These are phyloP conservation scores for Ophiostoma perfectum DNA, from an alignment of 2,329 filamentous ascomycete species.

Conservation along the genomic window DNA sequence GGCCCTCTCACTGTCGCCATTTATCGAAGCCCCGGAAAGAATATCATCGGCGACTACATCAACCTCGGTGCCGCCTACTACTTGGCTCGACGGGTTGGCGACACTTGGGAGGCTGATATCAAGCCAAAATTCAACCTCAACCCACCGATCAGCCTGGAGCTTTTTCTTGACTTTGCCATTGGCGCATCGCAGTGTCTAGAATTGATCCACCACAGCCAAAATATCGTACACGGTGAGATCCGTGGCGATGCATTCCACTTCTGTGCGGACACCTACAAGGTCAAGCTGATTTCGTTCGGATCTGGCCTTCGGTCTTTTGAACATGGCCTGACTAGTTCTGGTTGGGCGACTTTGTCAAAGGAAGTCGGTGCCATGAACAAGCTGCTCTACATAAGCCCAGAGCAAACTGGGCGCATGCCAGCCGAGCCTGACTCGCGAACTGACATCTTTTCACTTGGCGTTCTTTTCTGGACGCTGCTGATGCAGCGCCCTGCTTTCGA, in stretches of 20 bases:
- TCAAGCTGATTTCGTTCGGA: conserved; percentile 79
- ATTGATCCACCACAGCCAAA: conserved; percentile 81
- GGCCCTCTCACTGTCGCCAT: conserved; percentile 71
- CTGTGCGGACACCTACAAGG: conserved; percentile 61
- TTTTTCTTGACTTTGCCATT: conserved; percentile 86
- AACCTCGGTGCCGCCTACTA: conserved; percentile 75
- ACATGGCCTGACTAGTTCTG: conserved; percentile 76
- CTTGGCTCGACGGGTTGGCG: conserved; percentile 48
- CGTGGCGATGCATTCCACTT: conserved; percentile 88
- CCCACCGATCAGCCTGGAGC: conserved; percentile 61
- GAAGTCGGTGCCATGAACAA: conserved; percentile 85
- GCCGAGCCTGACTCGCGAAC: conserved; percentile 87
- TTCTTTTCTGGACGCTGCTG: conserved; percentile 81
- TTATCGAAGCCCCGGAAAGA: conserved; percentile 70
- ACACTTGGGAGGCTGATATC: conserved; percentile 43
- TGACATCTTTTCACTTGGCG: conserved; percentile 87
- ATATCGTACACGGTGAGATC: conserved; percentile 85
- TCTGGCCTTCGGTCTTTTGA: conserved; percentile 85
- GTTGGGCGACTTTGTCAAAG: conserved; percentile 77
- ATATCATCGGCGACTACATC: conserved; percentile 64
- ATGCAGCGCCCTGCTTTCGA: conserved; percentile 76
- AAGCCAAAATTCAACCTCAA: conserved; percentile 43
- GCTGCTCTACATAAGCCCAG: conserved; percentile 84
- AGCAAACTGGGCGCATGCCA: conserved; percentile 89
- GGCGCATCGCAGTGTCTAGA: conserved; percentile 82